Conservation (phyloP, 2,329 filamentous ascomycete species). For the Aspergillus pseudotamarii region DNA sequence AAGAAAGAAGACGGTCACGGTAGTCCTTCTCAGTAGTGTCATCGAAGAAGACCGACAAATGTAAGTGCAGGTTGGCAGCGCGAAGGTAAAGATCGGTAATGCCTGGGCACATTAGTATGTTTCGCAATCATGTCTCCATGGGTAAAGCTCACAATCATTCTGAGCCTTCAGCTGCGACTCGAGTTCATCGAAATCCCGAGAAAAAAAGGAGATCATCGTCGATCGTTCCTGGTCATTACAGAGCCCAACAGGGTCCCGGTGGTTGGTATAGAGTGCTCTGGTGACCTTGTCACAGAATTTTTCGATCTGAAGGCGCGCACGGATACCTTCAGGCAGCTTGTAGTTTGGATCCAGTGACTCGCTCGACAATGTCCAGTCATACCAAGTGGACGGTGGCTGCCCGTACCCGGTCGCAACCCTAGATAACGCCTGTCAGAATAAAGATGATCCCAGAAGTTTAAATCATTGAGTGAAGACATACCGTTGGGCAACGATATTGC, state of each 20-base stretch:
- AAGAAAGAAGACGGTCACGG: constrained; percentile 46
- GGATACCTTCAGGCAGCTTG: constrained; percentile 55
- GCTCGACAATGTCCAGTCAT: constrained; percentile 59
- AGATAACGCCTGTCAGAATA: constrained; percentile 11
- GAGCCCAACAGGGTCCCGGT: constrained; percentile 56
- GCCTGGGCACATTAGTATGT: constrained; percentile 25
- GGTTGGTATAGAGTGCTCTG: constrained; percentile 59
- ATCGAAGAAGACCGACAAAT: constrained; percentile 54
- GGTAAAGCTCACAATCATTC: constrained; percentile 40
- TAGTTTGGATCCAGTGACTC: constrained; percentile 50
- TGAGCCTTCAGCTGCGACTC: constrained; percentile 53
- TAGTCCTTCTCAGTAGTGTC: constrained; percentile 51
- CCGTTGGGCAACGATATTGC: constrained; percentile 69
- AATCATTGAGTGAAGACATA: constrained; percentile 36
- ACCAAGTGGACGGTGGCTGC: constrained; percentile 64
- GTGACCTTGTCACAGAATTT: constrained; percentile 62
- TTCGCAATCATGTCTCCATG: background rate
- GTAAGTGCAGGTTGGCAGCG: constrained; percentile 51
- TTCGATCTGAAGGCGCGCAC: constrained; percentile 58
- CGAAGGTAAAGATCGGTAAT: constrained; percentile 53
- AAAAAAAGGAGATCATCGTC: constrained; percentile 48
- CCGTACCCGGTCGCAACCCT: constrained; percentile 70
- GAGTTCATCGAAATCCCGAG: constrained; percentile 52
- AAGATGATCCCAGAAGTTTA: background rate
- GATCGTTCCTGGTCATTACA: constrained; percentile 48